phyloP scores from a whole-genome alignment of 495 filamentous ascomycete genomes.

The Hypoxylon fuscum region DNA sequence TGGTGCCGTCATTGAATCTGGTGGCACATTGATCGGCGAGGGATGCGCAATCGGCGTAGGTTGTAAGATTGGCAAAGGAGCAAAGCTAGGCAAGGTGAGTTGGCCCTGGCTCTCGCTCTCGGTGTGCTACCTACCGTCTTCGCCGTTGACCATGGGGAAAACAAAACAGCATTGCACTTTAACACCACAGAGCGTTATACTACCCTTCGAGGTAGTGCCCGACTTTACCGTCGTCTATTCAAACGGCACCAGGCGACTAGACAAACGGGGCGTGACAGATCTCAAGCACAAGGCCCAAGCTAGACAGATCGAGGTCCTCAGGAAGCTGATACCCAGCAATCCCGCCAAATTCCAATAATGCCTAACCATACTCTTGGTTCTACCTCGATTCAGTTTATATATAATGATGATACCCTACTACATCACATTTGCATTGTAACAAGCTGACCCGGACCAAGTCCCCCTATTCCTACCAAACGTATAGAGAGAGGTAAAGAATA shows the following conservation, averaged over 20 bases:
- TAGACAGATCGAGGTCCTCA: constrained; percentile 70
- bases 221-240: constrained; percentile 76
- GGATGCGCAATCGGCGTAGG: constrained; percentile 70
- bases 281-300: constrained; percentile 64
- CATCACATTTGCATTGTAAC: too few species aligned
- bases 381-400: constrained; percentile 9
- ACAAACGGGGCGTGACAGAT: constrained; percentile 63
- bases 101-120: too few species aligned
- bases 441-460: too few species aligned
- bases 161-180: constrained; percentile 65
- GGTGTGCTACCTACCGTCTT: too few species aligned
- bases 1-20: constrained; percentile 67
- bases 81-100: constrained; percentile 69
- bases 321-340: constrained; percentile 69
- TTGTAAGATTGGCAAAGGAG: constrained; percentile 66
- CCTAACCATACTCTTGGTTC: constrained; percentile 9
- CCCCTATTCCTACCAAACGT: too few species aligned
- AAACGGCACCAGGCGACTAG: constrained; percentile 62
- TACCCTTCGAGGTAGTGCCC: constrained; percentile 62
- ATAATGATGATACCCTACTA: too few species aligned
- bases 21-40: constrained; percentile 67
- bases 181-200: constrained; percentile 60
- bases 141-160: constrained; percentile 55
- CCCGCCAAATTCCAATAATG: constrained; percentile 64
- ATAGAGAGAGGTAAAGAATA: too few species aligned